These are phyloP conservation scores for Fusarium anthophilum DNA, from an alignment of 2,329 filamentous ascomycete species.

Conservation along the genomic window DNA sequence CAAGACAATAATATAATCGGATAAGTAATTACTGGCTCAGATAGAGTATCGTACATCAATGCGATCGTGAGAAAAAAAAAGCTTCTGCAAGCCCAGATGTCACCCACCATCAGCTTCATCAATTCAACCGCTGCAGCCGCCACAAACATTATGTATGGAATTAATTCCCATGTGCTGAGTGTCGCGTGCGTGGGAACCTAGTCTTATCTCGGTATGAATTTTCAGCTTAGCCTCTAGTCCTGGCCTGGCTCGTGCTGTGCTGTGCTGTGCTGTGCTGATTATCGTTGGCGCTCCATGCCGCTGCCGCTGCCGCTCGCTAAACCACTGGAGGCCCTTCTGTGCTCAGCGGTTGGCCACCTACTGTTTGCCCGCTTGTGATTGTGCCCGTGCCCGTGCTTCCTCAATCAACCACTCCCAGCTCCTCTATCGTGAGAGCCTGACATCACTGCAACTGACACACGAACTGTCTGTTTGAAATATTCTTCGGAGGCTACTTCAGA, in stretches of 20 bases:
- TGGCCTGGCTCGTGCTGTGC: neutral
- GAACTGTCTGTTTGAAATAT: conserved; percentile 2
- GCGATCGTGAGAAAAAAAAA: neutral
- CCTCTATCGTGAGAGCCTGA: conserved; percentile 22
- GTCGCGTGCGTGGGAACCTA: conserved; percentile 28
- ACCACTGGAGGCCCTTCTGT: neutral
- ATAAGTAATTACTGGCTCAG: neutral
- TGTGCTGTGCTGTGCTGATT: neutral
- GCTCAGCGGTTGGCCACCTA: neutral
- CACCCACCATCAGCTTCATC: neutral
- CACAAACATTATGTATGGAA: neutral
- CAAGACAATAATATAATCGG: neutral
- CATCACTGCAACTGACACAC: conserved; percentile 19
- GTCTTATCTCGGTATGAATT: conserved; percentile 13
- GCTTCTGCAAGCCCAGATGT: conserved; percentile 3
- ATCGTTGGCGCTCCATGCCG: conserved; percentile 15
- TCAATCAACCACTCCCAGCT: conserved; percentile 2
- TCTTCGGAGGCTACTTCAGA: neutral
- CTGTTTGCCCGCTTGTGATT: neutral
- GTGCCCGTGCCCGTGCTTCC: neutral
- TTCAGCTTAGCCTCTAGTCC: neutral
- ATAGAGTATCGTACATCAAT: neutral
- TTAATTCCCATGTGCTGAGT: neutral
- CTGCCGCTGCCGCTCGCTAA: conserved; percentile 36
- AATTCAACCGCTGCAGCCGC: conserved; percentile 29